phyloP scores from a whole-genome alignment of 148 eudicot genomes.

The Cornus kousa region DNA sequence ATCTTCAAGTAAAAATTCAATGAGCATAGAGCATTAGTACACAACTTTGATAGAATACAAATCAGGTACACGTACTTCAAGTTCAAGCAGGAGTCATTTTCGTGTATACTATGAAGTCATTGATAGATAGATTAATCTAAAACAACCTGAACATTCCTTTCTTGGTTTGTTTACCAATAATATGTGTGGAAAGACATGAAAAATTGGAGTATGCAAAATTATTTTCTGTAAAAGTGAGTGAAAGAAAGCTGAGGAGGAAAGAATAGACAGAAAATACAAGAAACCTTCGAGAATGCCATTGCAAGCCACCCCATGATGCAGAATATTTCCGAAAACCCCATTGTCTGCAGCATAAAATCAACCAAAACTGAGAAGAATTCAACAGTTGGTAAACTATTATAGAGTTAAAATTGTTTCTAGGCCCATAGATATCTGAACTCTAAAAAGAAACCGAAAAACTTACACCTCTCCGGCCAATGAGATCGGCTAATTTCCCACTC shows the following conservation, averaged over 20 bases:
- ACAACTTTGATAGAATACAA: too few relatives aligned
- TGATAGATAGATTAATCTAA: too few relatives aligned
- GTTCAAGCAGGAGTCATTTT: too few relatives aligned
- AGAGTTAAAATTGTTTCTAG: neutral
- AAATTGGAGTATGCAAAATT: neutral
- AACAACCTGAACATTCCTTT: too few relatives aligned
- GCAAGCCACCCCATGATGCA: conserved; percentile 53
- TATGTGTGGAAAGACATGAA: neutral
- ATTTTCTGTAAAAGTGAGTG: neutral
- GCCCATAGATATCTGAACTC: too few relatives aligned
- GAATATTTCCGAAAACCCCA: conserved; percentile 62
- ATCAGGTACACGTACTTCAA: too few relatives aligned
- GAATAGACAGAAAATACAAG: neutral
- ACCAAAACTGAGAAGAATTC: too few relatives aligned
- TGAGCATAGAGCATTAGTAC: too few relatives aligned
- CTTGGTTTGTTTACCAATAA: too few relatives aligned
- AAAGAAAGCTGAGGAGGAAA: neutral
- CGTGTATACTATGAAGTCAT: too few relatives aligned
- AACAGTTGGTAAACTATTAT: neutral
- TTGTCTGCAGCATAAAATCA: conserved; percentile 40
- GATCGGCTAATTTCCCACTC: conserved; percentile 69
- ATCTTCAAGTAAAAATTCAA: too few relatives aligned
- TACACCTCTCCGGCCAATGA: conserved; percentile 65
- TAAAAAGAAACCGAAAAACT: conserved; percentile 18
- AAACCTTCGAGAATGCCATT: conserved; percentile 47